Conservation (phyloP, 1,139 yeast genomes). For the Meyerozyma athensensis region DNA sequence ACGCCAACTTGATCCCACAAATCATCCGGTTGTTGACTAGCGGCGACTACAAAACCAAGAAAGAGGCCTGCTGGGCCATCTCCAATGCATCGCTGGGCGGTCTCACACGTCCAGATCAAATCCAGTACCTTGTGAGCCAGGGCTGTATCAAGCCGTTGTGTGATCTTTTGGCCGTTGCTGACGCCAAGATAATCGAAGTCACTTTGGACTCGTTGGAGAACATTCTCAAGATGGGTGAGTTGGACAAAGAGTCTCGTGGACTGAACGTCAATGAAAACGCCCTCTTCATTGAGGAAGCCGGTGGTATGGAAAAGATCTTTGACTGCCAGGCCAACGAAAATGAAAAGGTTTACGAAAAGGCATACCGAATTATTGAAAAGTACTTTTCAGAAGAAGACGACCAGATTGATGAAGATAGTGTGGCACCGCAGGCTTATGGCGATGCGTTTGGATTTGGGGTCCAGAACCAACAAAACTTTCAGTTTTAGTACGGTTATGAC, state of each 20-base stretch:
- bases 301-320: constrained; percentile 95
- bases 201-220: constrained; percentile 94
- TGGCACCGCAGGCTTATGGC: constrained; percentile 80
- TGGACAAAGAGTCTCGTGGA: constrained; percentile 77
- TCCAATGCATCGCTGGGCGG: constrained; percentile 98
- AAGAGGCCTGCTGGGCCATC: constrained; percentile 99
- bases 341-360: constrained; percentile 88
- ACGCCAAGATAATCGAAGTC: constrained; percentile 88
- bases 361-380: constrained; percentile 83
- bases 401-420: constrained; percentile 66
- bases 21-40: constrained; percentile 72
- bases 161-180: constrained; percentile 83
- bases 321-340: constrained; percentile 90
- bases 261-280: constrained; percentile 78
- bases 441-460: constrained; percentile 88
- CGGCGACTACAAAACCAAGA: constrained; percentile 93
- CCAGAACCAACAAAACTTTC: constrained; percentile 44
- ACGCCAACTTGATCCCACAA: constrained; percentile 90
- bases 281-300: constrained; percentile 91
- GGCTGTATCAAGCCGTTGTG: constrained; percentile 98
- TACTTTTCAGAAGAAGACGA: constrained; percentile 84
- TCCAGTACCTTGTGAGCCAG: constrained; percentile 84
- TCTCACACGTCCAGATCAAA: constrained; percentile 85
- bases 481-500: constrained; percentile 27
- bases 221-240: constrained; percentile 89